Conservation (phyloP, 2,329 filamentous ascomycete genomes). For the Hypoxylon sp. region DNA sequence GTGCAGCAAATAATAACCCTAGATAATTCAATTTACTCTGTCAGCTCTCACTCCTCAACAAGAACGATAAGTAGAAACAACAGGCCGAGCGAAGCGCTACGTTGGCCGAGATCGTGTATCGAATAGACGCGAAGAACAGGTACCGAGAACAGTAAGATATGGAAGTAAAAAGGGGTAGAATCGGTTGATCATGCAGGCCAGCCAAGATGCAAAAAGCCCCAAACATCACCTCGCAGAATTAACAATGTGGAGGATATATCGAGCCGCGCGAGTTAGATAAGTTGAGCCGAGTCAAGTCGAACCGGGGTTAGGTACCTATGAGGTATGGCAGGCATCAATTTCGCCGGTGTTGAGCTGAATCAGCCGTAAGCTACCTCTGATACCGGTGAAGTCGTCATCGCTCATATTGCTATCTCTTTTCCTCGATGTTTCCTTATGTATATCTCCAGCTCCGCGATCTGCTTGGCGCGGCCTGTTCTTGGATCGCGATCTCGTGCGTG, state of each 20-base stretch:
- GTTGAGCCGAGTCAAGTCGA: conserved; percentile 5
- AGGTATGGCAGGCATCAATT: conserved; percentile 19
- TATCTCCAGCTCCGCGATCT: conserved; percentile 39
- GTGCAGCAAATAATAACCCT: conserved; percentile 39
- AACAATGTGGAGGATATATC: conserved; percentile 9
- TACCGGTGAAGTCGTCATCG: conserved; percentile 21
- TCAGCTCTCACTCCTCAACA: conserved; percentile 39
- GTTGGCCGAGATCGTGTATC: no score
- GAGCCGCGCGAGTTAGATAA: conserved; percentile 5
- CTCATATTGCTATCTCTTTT: conserved; percentile 8
- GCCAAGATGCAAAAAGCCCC: conserved; percentile 14
- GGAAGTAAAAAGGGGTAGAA: not conserved
- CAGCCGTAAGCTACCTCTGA: conserved; percentile 19
- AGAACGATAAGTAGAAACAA: no score
- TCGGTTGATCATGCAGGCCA: conserved; percentile 1
- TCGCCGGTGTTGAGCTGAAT: conserved; percentile 21
- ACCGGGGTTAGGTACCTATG: conserved; percentile 12
- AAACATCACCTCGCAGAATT: conserved; percentile 12
- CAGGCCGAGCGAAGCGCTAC: no score
- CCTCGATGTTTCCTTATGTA: conserved; percentile 14
- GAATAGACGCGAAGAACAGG: no score
- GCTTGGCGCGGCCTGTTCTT: conserved; percentile 38
- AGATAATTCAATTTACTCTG: conserved; percentile 38
- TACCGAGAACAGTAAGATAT: not conserved
- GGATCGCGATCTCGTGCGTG: conserved; percentile 42